phyloP scores from a whole-genome alignment of 371 early-diverging fungal species.

The Sporodiniella umbellata region DNA sequence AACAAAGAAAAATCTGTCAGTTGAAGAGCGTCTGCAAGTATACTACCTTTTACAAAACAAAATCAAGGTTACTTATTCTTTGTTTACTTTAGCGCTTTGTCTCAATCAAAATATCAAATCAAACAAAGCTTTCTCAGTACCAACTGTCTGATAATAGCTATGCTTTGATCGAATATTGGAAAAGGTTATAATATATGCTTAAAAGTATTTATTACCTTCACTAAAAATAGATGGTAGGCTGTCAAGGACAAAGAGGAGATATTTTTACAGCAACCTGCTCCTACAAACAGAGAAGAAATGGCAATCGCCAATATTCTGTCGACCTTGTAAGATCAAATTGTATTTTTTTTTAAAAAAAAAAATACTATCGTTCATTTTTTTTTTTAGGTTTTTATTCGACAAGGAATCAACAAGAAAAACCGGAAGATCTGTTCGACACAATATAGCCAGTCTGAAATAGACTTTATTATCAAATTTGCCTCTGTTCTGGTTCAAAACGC shows the following conservation, averaged over 20 bases:
- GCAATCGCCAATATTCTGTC: conserved; percentile 6
- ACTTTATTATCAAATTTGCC: conserved; percentile 9
- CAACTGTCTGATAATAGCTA: conserved; percentile 4
- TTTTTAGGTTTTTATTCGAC: conserved; percentile 3
- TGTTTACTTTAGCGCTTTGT: conserved; percentile 12
- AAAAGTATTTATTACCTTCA: conserved; percentile 6
- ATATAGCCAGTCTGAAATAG: conserved; percentile 7
- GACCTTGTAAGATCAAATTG: conserved; percentile 5
- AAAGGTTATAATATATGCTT: conserved; percentile 10
- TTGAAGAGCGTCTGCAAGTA: conserved; percentile 12
- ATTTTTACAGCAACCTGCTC: conserved; percentile 6
- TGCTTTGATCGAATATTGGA: conserved; percentile 8
- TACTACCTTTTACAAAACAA: conserved; percentile 9
- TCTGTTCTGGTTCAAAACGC: conserved; percentile 9
- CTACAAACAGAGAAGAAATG: conserved; percentile 8
- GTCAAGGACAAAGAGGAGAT: conserved; percentile 3
- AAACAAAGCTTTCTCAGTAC: conserved; percentile 5
- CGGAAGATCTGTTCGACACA: conserved; percentile 3
- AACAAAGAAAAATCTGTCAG: conserved; percentile 8
- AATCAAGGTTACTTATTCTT: conserved; percentile 8
- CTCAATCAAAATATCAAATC: conserved; percentile 7
- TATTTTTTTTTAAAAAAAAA: conserved; percentile 12
- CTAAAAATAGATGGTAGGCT: conserved; percentile 9
- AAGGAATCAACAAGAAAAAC: conserved; percentile 3
- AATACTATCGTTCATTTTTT: not conserved